Base-by-base conservation (phyloP, 768 basidiomycete species). In the Ramaria rubella region DNA sequence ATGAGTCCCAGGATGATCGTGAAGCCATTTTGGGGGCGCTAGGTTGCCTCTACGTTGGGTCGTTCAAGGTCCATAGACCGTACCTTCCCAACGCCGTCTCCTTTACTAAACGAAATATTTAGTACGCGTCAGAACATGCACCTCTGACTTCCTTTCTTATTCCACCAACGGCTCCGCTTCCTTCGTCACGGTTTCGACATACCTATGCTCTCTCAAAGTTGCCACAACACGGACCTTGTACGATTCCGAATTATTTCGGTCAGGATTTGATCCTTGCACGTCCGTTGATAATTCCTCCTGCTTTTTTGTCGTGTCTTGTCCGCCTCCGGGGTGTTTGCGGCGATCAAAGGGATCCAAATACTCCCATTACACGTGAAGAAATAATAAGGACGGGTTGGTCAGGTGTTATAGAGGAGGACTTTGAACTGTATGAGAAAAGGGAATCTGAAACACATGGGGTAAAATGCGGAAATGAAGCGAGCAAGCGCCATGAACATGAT, bases 151-250 rank as follows among this genome's bases (percentile, higher is more conserved):
- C 64, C 21, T 65, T 67, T 50, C 66, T 81, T 42, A 62, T 30
- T 55, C 48, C 63, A 45, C 59, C 64, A 23, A 62, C 82, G 75
- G 88, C 86, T 63, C 69, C 81, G 1, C n/a, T n/a, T n/a, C n/a
- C n/a, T n/a, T n/a, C n/a, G n/a, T 67, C 79, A 4, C 73, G 80
- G 42, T 83, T 83, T 0, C 85, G 87, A 0, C 81, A 78, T 55
- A 82, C 86, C 63, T 82, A 76, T 63, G 29, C 87, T 0, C 72
- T 82, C n/a, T 27, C 55, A 17, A n/a, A 48, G 9, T 33, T 59
- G 61, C 55, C 62, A 57, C 49, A 55, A 56, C 57, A 58, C 29
- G 51, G 50, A 36, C 42, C 36, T 51, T 23, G 36, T 51, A 1
- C 59, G 63, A 14, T 58, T 49, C 15, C 62, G 45, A 55, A 60